These are phyloP conservation scores for Neurospora sp. DNA, from an alignment of 495 filamentous ascomycete species.

Conservation along the genomic window DNA sequence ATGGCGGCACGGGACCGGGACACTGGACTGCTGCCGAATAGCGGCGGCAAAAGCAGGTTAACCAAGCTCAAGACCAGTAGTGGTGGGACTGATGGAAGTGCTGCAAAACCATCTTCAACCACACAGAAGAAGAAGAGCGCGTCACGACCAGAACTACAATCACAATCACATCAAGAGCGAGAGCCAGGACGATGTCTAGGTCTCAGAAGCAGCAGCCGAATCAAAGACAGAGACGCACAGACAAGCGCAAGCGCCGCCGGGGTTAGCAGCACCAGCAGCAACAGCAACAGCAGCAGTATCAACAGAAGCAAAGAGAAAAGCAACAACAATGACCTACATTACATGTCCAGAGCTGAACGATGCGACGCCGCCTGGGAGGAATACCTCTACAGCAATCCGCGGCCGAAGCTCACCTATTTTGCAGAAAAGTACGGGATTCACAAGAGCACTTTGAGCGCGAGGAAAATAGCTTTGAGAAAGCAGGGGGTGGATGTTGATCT, in stretches of 20 bases:
- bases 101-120: neutral
- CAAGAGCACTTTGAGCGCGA: neutral
- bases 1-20: neutral
- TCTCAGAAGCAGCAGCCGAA: neutral
- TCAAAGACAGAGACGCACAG: neutral
- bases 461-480: neutral
- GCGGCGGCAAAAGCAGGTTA: neutral
- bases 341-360: neutral
- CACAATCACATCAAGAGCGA: neutral
- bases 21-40: neutral
- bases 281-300: neutral
- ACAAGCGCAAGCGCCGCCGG: neutral
- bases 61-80: neutral
- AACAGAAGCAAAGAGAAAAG: neutral
- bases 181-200: neutral
- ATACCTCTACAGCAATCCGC: neutral
- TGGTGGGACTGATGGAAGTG: neutral
- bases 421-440: neutral
- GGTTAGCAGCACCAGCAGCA: neutral
- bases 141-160: neutral
- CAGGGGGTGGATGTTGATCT: neutral
- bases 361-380: neutral
- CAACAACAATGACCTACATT: neutral
- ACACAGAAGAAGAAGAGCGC: neutral
- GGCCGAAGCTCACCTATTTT: neutral